Conservation (phyloP, 139 green algal genomes). For the Volvox reticuliferus region DNA sequence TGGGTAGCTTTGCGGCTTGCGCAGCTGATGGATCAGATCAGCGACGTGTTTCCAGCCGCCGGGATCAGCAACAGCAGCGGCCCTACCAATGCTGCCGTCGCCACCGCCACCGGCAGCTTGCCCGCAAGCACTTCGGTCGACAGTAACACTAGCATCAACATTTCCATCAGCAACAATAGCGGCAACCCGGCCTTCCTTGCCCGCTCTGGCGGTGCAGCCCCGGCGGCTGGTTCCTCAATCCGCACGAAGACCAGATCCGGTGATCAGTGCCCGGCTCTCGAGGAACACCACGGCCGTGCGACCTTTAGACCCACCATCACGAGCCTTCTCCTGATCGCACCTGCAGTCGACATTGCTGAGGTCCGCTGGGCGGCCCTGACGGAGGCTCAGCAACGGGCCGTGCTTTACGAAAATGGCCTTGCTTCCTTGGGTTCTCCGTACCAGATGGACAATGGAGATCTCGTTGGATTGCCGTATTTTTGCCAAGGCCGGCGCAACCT, state of each 20-base stretch:
- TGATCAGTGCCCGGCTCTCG: too few species aligned
- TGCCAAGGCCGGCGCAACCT: conserved; percentile 12
- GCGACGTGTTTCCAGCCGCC: too few species aligned
- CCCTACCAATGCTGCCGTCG: not conserved
- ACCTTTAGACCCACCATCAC: not conserved
- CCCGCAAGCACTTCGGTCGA: not conserved
- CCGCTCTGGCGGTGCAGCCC: too few species aligned
- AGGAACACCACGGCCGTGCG: too few species aligned
- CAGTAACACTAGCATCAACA: not conserved
- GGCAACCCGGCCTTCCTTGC: not conserved
- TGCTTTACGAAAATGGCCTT: not conserved
- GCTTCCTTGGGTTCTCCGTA: conserved; percentile 5
- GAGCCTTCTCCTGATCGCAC: conserved; percentile 29
- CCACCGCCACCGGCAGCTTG: not conserved
- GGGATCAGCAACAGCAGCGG: not conserved
- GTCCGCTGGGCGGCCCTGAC: conserved; percentile 25
- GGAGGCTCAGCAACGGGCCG: not conserved
- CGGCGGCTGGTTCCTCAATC: too few species aligned
- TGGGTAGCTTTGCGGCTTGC: conserved; percentile 36
- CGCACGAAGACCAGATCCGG: too few species aligned
- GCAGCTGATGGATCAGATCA: not conserved
- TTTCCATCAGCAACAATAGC: not conserved
- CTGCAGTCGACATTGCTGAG: conserved; percentile 20
- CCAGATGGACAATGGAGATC: not conserved
- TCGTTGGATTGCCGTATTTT: conserved; percentile 17